Percentiles rank a stretch among this genome's conserved stretches.
phyloP scores from a whole-genome alignment of 148 eudicot species.

The Chenopodium formosanum region DNA sequence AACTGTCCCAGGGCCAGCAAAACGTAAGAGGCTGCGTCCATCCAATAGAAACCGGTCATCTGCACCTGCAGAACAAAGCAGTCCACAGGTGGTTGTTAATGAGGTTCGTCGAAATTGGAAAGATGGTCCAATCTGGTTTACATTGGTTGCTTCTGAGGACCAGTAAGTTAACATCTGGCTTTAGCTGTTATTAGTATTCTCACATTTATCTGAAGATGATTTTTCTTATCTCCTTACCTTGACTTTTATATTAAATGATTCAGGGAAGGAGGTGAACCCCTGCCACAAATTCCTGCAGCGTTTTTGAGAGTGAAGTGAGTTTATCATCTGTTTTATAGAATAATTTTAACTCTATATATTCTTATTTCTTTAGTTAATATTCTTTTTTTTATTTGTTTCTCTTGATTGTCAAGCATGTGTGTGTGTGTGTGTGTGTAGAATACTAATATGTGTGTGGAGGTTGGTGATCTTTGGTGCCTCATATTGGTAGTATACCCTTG shows the following conservation, averaged over 20 bases:
- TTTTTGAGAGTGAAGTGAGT: constrained; percentile 87
- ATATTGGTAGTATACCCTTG: not conserved
- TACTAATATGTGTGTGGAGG: not conserved
- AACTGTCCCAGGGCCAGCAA: constrained; percentile 36
- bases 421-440: not conserved
- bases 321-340: not conserved
- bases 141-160: constrained; percentile 66
- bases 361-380: not conserved
- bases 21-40: constrained; percentile 52
- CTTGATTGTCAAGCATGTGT: not conserved
- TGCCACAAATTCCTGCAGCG: constrained; percentile 72
- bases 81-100: constrained; percentile 42
- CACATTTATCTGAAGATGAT: not conserved
- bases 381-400: not conserved
- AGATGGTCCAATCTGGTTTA: constrained; percentile 78
- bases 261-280: constrained; percentile 69
- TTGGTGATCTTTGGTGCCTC: not conserved
- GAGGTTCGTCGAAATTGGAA: constrained; percentile 38
- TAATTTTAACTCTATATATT: not conserved
- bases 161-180: constrained; percentile 47
- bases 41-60: constrained; percentile 34
- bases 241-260: constrained; percentile 14
- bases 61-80: constrained; percentile 35
- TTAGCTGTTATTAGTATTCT: not conserved
- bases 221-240: not conserved